These are phyloP conservation scores for Choricystis sp. DNA, from an alignment of 139 green algal genomes.

Conservation along the genomic window DNA sequence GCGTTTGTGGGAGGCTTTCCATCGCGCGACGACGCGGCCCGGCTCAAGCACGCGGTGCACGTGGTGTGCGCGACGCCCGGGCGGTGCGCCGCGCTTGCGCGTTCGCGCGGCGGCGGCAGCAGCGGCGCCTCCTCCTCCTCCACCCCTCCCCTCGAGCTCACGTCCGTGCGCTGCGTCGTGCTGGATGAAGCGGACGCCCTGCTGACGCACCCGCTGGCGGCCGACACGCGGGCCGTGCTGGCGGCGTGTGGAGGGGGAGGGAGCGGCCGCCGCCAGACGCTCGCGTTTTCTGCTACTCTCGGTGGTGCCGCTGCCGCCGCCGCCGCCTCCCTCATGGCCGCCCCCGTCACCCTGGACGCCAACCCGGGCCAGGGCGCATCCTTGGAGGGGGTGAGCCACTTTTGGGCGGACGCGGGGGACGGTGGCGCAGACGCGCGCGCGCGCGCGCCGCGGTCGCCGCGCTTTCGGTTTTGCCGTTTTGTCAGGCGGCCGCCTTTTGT, in stretches of 20 bases:
- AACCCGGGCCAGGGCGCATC: slow-evolving; percentile 8
- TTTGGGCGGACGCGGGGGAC: slow-evolving; percentile 25
- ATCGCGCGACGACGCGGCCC: slow-evolving; percentile 37
- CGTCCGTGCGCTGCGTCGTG: slow-evolving; percentile 31
- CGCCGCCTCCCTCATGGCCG: not conserved
- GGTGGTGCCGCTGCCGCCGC: slow-evolving; percentile 7
- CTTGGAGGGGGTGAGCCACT: slow-evolving; percentile 43
- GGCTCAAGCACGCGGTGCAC: slow-evolving; percentile 37
- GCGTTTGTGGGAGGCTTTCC: slow-evolving; percentile 48
- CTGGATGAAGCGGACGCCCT: slow-evolving; percentile 71
- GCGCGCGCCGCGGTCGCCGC: slow-evolving; percentile 17
- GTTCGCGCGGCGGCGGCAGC: slow-evolving; percentile 12
- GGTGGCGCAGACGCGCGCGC: slow-evolving; percentile 11
- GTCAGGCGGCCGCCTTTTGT: slow-evolving; percentile 67
- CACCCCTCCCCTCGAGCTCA: slow-evolving; percentile 19
- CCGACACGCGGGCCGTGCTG: slow-evolving; percentile 20
- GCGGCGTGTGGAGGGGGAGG: not conserved
- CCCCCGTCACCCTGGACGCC: not conserved
- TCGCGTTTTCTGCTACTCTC: slow-evolving; percentile 55
- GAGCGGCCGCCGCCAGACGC: slow-evolving; percentile 23
- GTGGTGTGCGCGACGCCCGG: slow-evolving; percentile 64
- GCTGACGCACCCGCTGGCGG: slow-evolving; percentile 32
- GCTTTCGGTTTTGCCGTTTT: slow-evolving; percentile 27
- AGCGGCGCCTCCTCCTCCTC: too few relatives aligned
- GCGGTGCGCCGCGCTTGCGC: slow-evolving; percentile 42